These are phyloP conservation scores for Abelmoschus esculentus DNA, from an alignment of 345 rosid species.

Conservation along the genomic window DNA sequence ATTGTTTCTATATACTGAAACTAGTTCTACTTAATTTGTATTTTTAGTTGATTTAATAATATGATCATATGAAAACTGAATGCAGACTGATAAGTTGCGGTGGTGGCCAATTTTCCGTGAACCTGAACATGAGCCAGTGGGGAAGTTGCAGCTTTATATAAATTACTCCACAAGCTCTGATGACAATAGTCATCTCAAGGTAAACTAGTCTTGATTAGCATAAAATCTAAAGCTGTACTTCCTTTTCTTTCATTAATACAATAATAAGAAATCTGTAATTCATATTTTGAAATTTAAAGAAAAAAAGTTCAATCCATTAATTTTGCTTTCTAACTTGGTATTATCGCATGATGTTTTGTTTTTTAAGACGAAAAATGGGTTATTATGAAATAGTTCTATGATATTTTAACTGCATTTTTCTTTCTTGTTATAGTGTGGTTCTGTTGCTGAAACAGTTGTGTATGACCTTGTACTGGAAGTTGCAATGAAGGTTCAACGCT, in stretches of 20 bases:
- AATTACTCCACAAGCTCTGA: slow-evolving; percentile 76
- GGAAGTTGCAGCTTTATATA: slow-evolving; percentile 76
- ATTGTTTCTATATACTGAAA: slow-evolving; percentile 15
- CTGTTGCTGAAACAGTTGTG: slow-evolving; percentile 97
- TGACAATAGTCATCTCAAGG: slow-evolving; percentile 76
- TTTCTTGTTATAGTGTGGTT: slow-evolving; percentile 57
- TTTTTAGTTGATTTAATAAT: slow-evolving; percentile 8
- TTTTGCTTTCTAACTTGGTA: neutral
- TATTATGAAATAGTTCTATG: slow-evolving; percentile 1
- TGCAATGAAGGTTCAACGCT: slow-evolving; percentile 79
- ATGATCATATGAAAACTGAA: slow-evolving; percentile 25
- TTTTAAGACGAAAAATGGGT: slow-evolving; percentile 1
- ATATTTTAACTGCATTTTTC: slow-evolving; percentile 16
- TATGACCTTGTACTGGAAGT: slow-evolving; percentile 87
- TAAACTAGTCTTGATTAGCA: slow-evolving; percentile 19
- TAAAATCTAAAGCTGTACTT: neutral
- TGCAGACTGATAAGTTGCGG: slow-evolving; percentile 79
- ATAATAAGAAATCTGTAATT: neutral
- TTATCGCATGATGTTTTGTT: neutral
- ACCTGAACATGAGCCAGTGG: slow-evolving; percentile 89
- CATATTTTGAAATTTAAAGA: neutral
- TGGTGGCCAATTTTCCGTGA: slow-evolving; percentile 94
- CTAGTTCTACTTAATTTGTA: neutral
- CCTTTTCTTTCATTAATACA: too few species aligned
- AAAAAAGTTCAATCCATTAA: neutral